Evolutionary conservation across 2,329 filamentous ascomycete species (phyloP), one percentile per base, ranked within the genome.

Genomic region (Orbilia blumenaviensis): DNA sequence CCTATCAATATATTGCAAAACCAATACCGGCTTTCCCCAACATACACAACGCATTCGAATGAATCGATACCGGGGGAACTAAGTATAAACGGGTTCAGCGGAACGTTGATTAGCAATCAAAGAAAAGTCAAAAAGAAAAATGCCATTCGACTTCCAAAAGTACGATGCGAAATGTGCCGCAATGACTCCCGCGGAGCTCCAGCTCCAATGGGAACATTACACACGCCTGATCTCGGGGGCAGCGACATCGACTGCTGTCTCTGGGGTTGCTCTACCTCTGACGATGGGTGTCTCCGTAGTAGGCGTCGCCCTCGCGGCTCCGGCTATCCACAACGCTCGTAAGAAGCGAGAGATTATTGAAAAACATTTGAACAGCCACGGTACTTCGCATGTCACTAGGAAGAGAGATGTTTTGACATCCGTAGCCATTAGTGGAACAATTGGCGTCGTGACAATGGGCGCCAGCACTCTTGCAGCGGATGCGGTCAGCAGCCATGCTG

Each of bases 301-400:
- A 5, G 84, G 83, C 0, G 80, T 84, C 1, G 83, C 81, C 0
- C 78, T 84, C 52, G 81, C 83, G 2, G 83, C 83, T 2, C 83
- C 83, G 0, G 81, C 82, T 0, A 82, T 85, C 2, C 83, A 84
- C 62, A 84, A 85, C 77, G 84, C 84, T 0, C 80, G 83, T 0
- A 84, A 83, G 75, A 84, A 85, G 67, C 80, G 83, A 3, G 82
- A 83, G 18, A 84, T 85, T 0, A 84, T 85, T 61, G 83, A 84
- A 64, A 80, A 78, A 3, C 82, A 84, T 21, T 81, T 85, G 0
- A 80, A 83, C 34, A 78, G 78, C 2, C 80, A 82, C 7, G 81
- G 82, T 3, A 77, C 80, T 2, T 82, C 81, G 0, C 83, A 85
- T 46, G 80, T 82, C 25, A 83, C 83, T 0, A 81, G 84, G 52